Conservation (phyloP, 441 rosid genomes). For the Viola pubescens region DNA sequence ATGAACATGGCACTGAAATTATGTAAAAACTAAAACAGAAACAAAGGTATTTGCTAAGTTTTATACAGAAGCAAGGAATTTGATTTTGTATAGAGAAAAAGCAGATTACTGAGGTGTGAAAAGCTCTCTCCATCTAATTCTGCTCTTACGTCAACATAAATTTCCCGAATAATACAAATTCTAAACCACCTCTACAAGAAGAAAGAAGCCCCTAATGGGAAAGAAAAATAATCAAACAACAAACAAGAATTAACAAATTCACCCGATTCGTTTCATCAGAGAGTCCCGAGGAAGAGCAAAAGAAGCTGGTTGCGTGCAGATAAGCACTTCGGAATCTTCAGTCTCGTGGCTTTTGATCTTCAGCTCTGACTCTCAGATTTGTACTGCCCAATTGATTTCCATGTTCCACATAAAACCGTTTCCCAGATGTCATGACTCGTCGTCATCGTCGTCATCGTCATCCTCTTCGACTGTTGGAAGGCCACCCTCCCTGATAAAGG, state of each 20-base stretch:
- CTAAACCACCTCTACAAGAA: constrained; percentile 39
- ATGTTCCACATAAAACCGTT: background rate
- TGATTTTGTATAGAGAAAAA: constrained; percentile 25
- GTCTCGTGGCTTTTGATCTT: constrained; percentile 25
- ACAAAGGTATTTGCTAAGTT: constrained; percentile 10
- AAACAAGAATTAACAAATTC: constrained; percentile 50
- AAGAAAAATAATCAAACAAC: constrained; percentile 23
- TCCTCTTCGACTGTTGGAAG: constrained; percentile 79
- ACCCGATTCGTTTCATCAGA: constrained; percentile 25
- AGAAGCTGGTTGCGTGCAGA: constrained; percentile 15
- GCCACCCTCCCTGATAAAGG: constrained; percentile 53
- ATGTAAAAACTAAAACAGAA: constrained; percentile 15
- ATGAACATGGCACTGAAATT: no score
- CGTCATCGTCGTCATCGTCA: constrained; percentile 7
- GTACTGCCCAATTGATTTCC: constrained; percentile 2
- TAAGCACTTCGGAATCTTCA: constrained; percentile 10
- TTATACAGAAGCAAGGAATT: constrained; percentile 32
- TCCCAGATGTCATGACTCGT: background rate
- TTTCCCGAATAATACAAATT: constrained; percentile 31
- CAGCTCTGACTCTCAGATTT: constrained; percentile 28
- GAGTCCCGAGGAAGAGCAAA: constrained; percentile 35
- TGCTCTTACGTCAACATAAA: constrained; percentile 22
- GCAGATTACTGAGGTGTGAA: constrained; percentile 14
- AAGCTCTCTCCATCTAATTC: constrained; percentile 16
- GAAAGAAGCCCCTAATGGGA: constrained; percentile 14